phyloP scores from a whole-genome alignment of 345 rosid species.

The Microthlaspi erraticum region DNA sequence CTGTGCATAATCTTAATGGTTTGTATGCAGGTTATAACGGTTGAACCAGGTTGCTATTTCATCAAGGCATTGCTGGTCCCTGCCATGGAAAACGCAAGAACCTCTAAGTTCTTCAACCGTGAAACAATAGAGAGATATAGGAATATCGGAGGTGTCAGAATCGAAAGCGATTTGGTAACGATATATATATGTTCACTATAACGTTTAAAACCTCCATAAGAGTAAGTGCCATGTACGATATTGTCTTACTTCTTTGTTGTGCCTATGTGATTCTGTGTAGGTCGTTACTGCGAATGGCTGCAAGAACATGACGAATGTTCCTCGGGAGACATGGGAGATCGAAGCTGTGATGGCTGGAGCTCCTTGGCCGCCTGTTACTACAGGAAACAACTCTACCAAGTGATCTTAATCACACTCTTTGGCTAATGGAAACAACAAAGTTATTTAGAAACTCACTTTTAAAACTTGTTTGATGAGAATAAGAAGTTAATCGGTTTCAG shows the following conservation, averaged over 20 bases:
- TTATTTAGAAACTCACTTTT: conserved; percentile 12
- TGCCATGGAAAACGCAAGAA: conserved; percentile 61
- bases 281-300: conserved; percentile 67
- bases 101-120: conserved; percentile 67
- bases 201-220: background rate
- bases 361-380: conserved; percentile 58
- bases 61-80: conserved; percentile 77
- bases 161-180: conserved; percentile 91
- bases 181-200: background rate
- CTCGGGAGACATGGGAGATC: conserved; percentile 67
- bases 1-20: background rate
- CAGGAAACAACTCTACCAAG: conserved; percentile 29
- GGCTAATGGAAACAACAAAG: background rate
- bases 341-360: conserved; percentile 94
- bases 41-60: conserved; percentile 97
- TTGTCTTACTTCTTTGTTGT: background rate
- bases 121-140: conserved; percentile 63
- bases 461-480: background rate
- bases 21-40: conserved; percentile 75
- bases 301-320: conserved; percentile 82
- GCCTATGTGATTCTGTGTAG: conserved; percentile 40
- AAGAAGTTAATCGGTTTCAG: background rate
- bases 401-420: conserved; percentile 16
- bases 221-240: background rate
- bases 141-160: conserved; percentile 89